These are phyloP conservation scores for Lasiodiplodia theobromae DNA, from an alignment of 2,329 filamentous ascomycete genomes.

Conservation along the genomic window DNA sequence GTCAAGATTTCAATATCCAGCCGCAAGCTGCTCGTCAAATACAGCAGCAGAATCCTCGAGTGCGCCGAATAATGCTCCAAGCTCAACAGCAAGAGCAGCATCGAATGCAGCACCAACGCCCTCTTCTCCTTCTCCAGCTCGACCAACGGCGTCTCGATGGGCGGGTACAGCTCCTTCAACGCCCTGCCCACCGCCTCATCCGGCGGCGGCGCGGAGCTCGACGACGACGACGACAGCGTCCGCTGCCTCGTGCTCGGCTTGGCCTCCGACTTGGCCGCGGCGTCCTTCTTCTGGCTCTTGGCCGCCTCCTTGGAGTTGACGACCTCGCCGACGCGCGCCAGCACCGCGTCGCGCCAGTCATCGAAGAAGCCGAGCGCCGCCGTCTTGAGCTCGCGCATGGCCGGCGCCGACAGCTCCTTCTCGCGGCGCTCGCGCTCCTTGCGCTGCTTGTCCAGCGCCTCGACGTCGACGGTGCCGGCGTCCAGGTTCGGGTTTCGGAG, in stretches of 20 bases:
- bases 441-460: slow-evolving; percentile 31
- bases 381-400: slow-evolving; percentile 71
- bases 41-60: slow-evolving; percentile 73
- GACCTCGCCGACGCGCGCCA: slow-evolving; percentile 75
- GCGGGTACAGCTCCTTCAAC: slow-evolving; percentile 42
- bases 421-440: slow-evolving; percentile 49
- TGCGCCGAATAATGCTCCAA: slow-evolving; percentile 81
- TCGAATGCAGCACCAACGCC: slow-evolving; percentile 72
- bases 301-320: slow-evolving; percentile 49
- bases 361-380: slow-evolving; percentile 75
- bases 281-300: slow-evolving; percentile 42
- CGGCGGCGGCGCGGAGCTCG: slow-evolving; percentile 27
- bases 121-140: slow-evolving; percentile 67
- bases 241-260: slow-evolving; percentile 30
- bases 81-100: slow-evolving; percentile 76
- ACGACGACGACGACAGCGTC: slow-evolving; percentile 34
- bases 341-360: slow-evolving; percentile 77
- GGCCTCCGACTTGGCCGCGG: slow-evolving; percentile 18
- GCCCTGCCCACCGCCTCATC: slow-evolving; percentile 41
- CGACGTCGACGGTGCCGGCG: slow-evolving; percentile 33
- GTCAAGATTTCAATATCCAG: slow-evolving; percentile 70
- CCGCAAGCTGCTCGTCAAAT: slow-evolving; percentile 73
- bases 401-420: slow-evolving; percentile 58
- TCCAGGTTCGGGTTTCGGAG: slow-evolving; percentile 32
- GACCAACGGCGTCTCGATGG: slow-evolving; percentile 57